These are phyloP conservation scores for Grosmannia huntii DNA, from an alignment of 2,329 filamentous ascomycete species.

Conservation along the genomic window DNA sequence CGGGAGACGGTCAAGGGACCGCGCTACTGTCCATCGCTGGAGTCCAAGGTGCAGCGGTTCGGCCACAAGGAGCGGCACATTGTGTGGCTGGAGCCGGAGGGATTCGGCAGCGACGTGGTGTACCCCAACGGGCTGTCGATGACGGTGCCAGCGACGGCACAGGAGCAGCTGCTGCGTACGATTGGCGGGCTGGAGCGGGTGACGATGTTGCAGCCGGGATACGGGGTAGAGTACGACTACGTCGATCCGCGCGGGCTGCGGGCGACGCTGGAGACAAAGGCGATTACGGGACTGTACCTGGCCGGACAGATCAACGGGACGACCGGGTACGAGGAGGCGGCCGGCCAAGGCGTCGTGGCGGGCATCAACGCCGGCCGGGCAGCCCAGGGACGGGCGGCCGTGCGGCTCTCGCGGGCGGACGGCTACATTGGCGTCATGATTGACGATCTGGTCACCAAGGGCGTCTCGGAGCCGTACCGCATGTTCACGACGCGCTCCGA, in stretches of 20 bases:
- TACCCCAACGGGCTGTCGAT: constrained; percentile 97
- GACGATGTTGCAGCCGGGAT: constrained; percentile 85
- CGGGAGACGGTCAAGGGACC: constrained; percentile 90
- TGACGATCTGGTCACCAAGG: constrained; percentile 92
- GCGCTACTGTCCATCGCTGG: constrained; percentile 87
- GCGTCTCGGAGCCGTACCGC: constrained; percentile 90
- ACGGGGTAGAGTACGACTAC: constrained; percentile 98
- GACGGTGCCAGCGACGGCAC: constrained; percentile 83
- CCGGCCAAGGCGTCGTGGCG: constrained; percentile 82
- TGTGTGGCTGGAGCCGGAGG: constrained; percentile 95
- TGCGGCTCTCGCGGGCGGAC: constrained; percentile 67
- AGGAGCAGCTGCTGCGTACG: constrained; percentile 73
- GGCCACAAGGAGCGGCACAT: constrained; percentile 69
- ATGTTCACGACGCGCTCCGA: constrained; percentile 98
- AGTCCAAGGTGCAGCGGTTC: constrained; percentile 88
- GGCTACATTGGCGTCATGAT: constrained; percentile 99
- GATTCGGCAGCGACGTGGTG: constrained; percentile 76
- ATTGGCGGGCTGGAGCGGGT: constrained; percentile 82
- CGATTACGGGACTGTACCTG: constrained; percentile 76
- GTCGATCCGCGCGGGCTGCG: constrained; percentile 83
- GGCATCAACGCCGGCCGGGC: constrained; percentile 89
- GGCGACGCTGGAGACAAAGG: constrained; percentile 87
- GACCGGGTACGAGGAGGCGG: constrained; percentile 95
- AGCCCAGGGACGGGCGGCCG: constrained; percentile 48
- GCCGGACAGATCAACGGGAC: constrained; percentile 98